Evolutionary conservation across 352 stramenopile species (phyloP).

Genomic region (Globisporangium iwayamae): DNA sequence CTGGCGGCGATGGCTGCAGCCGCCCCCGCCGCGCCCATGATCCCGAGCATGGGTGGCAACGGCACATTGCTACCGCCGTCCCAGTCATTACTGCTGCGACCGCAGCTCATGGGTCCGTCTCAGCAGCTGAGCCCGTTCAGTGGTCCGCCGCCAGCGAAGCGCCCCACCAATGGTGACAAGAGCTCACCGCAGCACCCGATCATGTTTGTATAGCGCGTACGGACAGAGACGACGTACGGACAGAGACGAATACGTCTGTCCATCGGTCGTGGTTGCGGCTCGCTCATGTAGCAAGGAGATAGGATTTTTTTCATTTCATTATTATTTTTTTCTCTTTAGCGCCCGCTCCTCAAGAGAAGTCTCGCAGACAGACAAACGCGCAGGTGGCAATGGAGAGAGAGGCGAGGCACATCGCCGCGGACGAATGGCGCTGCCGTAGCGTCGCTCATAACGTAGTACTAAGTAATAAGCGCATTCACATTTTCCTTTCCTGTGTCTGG

Average conservation of each 20-base stretch:
- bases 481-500: too few species aligned
- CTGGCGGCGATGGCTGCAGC: not conserved
- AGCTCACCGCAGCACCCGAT: conserved; percentile 2
- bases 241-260: not conserved
- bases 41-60: not conserved
- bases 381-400: not conserved
- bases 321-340: conserved; percentile 2
- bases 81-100: conserved; percentile 18
- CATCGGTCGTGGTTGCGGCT: not conserved
- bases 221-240: not conserved
- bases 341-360: not conserved
- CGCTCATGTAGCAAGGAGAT: conserved; percentile 1
- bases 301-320: conserved; percentile 8
- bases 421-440: too few species aligned
- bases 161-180: conserved; percentile 13
- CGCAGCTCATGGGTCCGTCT: conserved; percentile 1
- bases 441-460: too few species aligned
- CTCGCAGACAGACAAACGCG: not conserved
- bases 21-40: not conserved
- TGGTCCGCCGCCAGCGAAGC: not conserved
- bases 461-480: too few species aligned
- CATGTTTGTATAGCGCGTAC: conserved; percentile 12
- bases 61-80: conserved; percentile 10
- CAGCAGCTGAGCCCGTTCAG: conserved; percentile 10
- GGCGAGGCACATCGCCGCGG: too few species aligned